These are phyloP conservation scores for Venturia pyrina DNA, from an alignment of 2,329 filamentous ascomycete genomes.

Conservation along the genomic window DNA sequence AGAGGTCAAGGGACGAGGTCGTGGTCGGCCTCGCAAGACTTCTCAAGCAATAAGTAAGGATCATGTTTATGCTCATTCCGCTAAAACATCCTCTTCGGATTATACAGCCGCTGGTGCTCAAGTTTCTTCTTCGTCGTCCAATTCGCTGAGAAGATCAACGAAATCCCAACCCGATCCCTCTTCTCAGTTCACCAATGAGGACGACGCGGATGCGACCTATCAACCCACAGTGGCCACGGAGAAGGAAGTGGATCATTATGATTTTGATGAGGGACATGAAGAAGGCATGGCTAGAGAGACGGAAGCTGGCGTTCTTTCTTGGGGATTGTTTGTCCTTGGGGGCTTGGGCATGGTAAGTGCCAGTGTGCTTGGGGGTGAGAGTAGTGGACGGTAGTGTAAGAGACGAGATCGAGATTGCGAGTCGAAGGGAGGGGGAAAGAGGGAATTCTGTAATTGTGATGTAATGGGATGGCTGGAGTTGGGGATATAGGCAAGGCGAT, in stretches of 20 bases:
- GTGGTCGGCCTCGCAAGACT: background rate
- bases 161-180: background rate
- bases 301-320: conserved; percentile 26
- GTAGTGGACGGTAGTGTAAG: conserved; percentile 15
- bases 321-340: conserved; percentile 25
- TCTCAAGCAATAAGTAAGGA: background rate
- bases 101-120: background rate
- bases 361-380: conserved; percentile 26
- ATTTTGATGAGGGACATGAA: conserved; percentile 15
- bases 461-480: no score
- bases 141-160: background rate
- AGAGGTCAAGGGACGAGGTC: background rate
- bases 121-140: background rate
- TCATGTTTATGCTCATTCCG: background rate
- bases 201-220: background rate
- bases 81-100: background rate
- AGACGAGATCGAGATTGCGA: no score
- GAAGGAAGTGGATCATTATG: conserved; percentile 20
- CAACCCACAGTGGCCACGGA: background rate
- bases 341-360: conserved; percentile 25
- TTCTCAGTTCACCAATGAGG: background rate
- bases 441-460: no score
- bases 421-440: no score
- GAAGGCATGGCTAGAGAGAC: conserved; percentile 23
- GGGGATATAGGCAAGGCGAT: no score